A percentile compares a stretch with the other conserved stretches of the same genome.
phyloP scores from a whole-genome alignment of 768 basidiomycete species.

The Leccinum boreale region DNA sequence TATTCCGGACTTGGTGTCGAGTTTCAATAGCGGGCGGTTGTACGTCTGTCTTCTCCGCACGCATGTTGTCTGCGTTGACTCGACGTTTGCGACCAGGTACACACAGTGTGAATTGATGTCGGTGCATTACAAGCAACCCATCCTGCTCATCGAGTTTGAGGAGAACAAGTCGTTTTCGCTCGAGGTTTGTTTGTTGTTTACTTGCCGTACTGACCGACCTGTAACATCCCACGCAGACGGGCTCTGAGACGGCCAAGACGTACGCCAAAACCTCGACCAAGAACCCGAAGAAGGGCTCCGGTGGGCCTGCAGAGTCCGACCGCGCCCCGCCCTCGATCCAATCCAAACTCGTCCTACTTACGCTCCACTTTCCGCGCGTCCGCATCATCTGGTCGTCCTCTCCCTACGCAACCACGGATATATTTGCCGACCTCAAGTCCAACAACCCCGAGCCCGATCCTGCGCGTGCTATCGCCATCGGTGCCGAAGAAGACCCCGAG shows the following conservation, averaged over 20 bases:
- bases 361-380: conserved; percentile 85
- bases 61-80: neutral
- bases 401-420: conserved; percentile 85
- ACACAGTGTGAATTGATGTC: conserved; percentile 98
- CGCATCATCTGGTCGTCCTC: conserved; percentile 98
- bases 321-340: conserved; percentile 61
- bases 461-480: conserved; percentile 69
- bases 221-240: conserved; percentile 38
- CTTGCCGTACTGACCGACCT: neutral
- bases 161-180: conserved; percentile 94
- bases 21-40: conserved; percentile 93
- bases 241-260: conserved; percentile 58
- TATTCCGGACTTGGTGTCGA: conserved; percentile 85
- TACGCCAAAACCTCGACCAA: conserved; percentile 60
- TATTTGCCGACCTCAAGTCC: conserved; percentile 88
- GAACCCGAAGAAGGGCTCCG: conserved; percentile 44
- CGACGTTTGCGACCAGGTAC: conserved; percentile 52
- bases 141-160: conserved; percentile 95
- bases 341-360: conserved; percentile 88
- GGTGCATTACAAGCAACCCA: conserved; percentile 89
- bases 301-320: conserved; percentile 22
- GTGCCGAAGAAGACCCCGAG: conserved; percentile 72
- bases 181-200: conserved; percentile 50
- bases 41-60: conserved; percentile 40
- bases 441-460: conserved; percentile 81